Evolutionary conservation across 257 asterid genomes (phyloP), one percentile per base, ranked within the genome.

Genomic region (Coffea canephora): DNA sequence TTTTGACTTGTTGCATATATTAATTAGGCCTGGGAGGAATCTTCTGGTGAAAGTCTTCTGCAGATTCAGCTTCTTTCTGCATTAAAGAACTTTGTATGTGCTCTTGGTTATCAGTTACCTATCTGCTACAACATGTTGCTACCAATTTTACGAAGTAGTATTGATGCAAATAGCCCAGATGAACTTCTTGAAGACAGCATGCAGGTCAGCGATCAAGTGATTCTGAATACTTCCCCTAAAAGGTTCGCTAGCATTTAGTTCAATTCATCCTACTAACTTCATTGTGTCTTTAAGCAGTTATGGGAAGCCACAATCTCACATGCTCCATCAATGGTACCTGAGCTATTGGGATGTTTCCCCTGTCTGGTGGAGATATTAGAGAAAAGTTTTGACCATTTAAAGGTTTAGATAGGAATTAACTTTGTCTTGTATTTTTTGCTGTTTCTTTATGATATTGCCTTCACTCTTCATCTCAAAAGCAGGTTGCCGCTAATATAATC

Each of bases 11-110:
- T 14, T 83, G 68, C 73, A 65, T 79, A 75, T 76, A 79, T 77
- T 80, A 76, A 85, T 77, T 77, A 96, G 99, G 95, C 92, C 50
- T 96, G 99, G 99, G 97, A 96, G 83, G 97, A 94, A 83, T 92
- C 98, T 82, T 85, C 95, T 81, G 95, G 96, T 83, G 95, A 94
- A 90, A 96, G 94, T 87, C 98, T 96, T 87, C 87, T 96, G 90
- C 97, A 94, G 91, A 96, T 96, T 88, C 99, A 96, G 91, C 98
- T 96, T 83, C 97, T 96, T 83, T 70, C 91, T 75, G 97, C 99
- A 66, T 87, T 94, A 62, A 96, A 91, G 88, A 94, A 92, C 89
- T 94, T 94, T 78, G 91, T 96, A 18, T 88, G 85, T 83, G 95
- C 99, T 78, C 96, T 96, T 74, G 98, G 97, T 80, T 87, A 87